These are phyloP conservation scores for Alternaria conjuncta DNA, from an alignment of 2,329 filamentous ascomycete species.

Conservation along the genomic window DNA sequence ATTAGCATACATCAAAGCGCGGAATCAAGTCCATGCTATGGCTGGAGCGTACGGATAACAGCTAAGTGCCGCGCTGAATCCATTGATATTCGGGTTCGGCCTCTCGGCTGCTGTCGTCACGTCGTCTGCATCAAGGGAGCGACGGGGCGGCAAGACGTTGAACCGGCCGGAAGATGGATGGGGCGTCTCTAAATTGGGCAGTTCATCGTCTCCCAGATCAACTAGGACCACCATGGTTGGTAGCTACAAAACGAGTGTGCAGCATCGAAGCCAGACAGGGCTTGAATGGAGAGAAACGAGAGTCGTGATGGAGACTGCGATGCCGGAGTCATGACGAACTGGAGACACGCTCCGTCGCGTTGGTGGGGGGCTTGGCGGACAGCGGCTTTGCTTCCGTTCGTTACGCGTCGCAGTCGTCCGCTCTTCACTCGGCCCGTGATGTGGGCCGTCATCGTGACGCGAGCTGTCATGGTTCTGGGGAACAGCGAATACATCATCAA, in stretches of 20 bases:
- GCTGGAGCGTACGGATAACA: constrained; percentile 70
- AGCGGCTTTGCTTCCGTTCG: constrained; percentile 7
- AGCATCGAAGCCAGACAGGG: constrained; percentile 39
- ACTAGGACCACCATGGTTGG: constrained; percentile 53
- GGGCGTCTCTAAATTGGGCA: constrained; percentile 28
- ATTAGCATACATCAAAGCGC: constrained; percentile 39
- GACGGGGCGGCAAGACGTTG: constrained; percentile 37
- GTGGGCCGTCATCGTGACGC: neutral
- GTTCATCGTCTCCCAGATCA: constrained; percentile 52
- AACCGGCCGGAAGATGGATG: constrained; percentile 25
- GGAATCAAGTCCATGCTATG: constrained; percentile 40
- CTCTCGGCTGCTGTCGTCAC: constrained; percentile 36
- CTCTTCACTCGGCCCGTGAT: neutral
- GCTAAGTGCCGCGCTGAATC: constrained; percentile 67
- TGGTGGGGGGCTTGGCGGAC: constrained; percentile 21
- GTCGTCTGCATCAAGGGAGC: constrained; percentile 25
- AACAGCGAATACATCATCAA: neutral
- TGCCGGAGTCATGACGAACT: constrained; percentile 28
- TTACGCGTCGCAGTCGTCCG: neutral
- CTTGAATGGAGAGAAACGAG: constrained; percentile 4
- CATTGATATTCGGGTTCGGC: constrained; percentile 62
- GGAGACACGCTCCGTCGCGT: constrained; percentile 11
- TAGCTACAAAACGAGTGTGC: constrained; percentile 14
- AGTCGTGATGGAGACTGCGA: constrained; percentile 17
- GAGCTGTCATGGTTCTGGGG: neutral